Percentiles rank a stretch among this genome's conserved stretches.
These are phyloP conservation scores for Neurospora pannonica DNA, from an alignment of 495 filamentous ascomycete species.

Conservation along the genomic window DNA sequence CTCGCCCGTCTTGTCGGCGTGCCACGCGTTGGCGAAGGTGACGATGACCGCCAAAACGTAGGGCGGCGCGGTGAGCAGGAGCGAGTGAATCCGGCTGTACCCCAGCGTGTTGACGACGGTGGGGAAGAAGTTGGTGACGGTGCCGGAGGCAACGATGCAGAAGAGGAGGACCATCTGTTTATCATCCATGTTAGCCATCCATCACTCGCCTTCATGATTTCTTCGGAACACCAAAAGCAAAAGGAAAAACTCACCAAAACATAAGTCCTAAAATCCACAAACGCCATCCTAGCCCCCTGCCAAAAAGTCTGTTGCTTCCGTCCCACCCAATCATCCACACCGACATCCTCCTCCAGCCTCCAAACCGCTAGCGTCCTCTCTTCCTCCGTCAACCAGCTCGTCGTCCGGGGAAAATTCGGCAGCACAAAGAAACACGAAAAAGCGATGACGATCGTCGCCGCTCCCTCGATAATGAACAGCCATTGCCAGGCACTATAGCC, in stretches of 20 bases:
- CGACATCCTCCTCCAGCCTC: conserved; percentile 69
- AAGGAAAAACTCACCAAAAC: conserved; percentile 42
- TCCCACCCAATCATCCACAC: conserved; percentile 63
- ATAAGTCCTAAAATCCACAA: conserved; percentile 63
- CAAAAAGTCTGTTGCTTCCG: conserved; percentile 54
- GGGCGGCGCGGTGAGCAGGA: conserved; percentile 69
- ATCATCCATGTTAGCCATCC: neutral
- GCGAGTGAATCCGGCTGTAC: conserved; percentile 51
- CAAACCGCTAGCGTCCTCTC: conserved; percentile 59
- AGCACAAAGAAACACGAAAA: conserved; percentile 49
- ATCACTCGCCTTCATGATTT: neutral
- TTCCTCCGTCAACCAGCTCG: conserved; percentile 59
- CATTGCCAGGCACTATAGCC: conserved; percentile 47
- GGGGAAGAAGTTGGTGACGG: conserved; percentile 86
- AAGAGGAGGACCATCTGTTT: conserved; percentile 54
- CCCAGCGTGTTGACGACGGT: conserved; percentile 70
- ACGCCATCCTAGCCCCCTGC: conserved; percentile 61
- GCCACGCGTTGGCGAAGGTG: conserved; percentile 64
- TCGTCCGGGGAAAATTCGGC: conserved; percentile 75
- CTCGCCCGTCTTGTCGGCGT: conserved; percentile 71
- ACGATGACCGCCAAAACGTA: conserved; percentile 63
- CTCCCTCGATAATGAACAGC: conserved; percentile 76
- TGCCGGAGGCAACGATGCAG: conserved; percentile 60
- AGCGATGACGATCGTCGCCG: conserved; percentile 37
- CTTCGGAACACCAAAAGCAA: conserved; percentile 3